phyloP scores from a whole-genome alignment of 495 filamentous ascomycete species.

The Neurospora sp. region DNA sequence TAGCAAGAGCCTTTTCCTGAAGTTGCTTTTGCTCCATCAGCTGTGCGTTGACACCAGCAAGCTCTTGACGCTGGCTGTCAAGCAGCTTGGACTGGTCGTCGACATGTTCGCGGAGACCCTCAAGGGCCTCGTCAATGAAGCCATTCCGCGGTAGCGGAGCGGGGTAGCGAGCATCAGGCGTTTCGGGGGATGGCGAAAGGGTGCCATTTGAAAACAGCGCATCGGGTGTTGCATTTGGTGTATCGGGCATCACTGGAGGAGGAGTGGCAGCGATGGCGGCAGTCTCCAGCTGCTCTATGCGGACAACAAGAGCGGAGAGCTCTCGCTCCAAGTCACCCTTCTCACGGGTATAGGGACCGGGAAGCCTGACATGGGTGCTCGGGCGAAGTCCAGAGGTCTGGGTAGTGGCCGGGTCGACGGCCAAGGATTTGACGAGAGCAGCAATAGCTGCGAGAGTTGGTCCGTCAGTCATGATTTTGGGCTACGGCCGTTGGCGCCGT shows the following conservation, averaged over 20 bases:
- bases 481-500: slow-evolving; percentile 7
- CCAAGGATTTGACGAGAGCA: slow-evolving; percentile 53
- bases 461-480: slow-evolving; percentile 45
- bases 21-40: slow-evolving; percentile 55
- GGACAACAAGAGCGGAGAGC: slow-evolving; percentile 54
- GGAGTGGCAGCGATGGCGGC: slow-evolving; percentile 40
- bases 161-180: slow-evolving; percentile 10
- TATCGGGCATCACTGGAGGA: slow-evolving; percentile 44
- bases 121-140: slow-evolving; percentile 56
- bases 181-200: slow-evolving; percentile 2
- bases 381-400: slow-evolving; percentile 20
- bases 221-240: slow-evolving; percentile 47
- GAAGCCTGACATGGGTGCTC: slow-evolving; percentile 44
- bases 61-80: slow-evolving; percentile 60
- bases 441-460: slow-evolving; percentile 53
- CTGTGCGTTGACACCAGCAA: slow-evolving; percentile 58
- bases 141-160: slow-evolving; percentile 24
- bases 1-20: slow-evolving; percentile 50
- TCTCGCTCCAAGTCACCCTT: slow-evolving; percentile 64
- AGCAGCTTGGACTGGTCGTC: slow-evolving; percentile 72
- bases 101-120: slow-evolving; percentile 62
- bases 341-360: slow-evolving; percentile 51
- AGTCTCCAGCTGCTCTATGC: slow-evolving; percentile 60
- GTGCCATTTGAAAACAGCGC: slow-evolving; percentile 43
- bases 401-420: slow-evolving; percentile 31